Evolutionary conservation across 129 eudicot genomes (phyloP), one percentile per base, ranked within the genome.

Genomic region (Arctium lappa): DNA sequence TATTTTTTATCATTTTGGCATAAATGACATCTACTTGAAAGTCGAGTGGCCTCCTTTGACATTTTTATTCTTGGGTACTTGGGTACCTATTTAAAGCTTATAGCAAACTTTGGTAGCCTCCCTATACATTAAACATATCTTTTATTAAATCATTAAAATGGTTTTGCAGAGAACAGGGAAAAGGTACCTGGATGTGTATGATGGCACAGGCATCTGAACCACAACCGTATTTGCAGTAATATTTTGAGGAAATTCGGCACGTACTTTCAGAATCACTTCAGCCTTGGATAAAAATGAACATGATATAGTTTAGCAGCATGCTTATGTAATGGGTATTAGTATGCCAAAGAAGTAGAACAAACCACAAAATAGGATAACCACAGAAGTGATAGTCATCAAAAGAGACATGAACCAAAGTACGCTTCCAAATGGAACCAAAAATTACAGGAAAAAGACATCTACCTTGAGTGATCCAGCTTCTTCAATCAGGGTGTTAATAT

Each of bases 381-480:
- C 29, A 16, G 66, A 56, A 56, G 22, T 1, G 66, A 18, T 56
- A 16, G 66, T 16, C 66, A 16, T 56, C 66, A 56, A 56, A 18
- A 56, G 66, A 60, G 7, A 18, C 68, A 5, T n/a, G 29, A 62
- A 81, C 30, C 11, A 73, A 29, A 38, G 40, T 16, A 38, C 73
- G 79, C 13, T 18, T 22, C 5, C n/a, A 16, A 36, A 37, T 77
- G 37, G 6, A 8, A 65, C 72, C 36, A 1, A 13, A 42, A 39
- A 46, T 10, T 46, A 46, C 56, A 46, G 15, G 56, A 46, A 46
- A n/a, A 71, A 15, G 31, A 42, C 33, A 74, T 60, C 40, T 79
- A 94, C 98, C 97, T 90, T 92, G 46, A 91, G 97, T 1, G 94
- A 56, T 81, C 97, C 97, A 18, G 97, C 97, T 88, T 95, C 97